Evolutionary conservation across 2,329 filamentous ascomycete species (phyloP), one percentile per base, ranked within the genome.

Genomic region (Talaromyces atroroseus): DNA sequence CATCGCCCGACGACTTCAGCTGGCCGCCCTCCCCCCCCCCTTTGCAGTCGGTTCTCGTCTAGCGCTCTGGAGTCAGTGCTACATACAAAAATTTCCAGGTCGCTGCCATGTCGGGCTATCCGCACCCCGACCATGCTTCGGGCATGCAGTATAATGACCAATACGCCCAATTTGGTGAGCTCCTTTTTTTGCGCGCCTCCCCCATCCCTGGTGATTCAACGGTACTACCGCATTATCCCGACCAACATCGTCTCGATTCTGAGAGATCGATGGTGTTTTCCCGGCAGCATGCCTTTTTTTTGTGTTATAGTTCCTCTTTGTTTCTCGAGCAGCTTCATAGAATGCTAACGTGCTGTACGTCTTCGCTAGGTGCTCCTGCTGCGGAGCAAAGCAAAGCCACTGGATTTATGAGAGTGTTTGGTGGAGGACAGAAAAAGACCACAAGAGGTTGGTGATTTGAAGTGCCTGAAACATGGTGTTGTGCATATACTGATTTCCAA

Each of bases 381-480:
- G 34, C 54, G 5, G 57, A 58, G 34, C 49, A 44, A 26, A 52
- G 23, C 20, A 58, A 52, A 56, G n/a, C 42, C 6, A 84, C 82
- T 59, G 77, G 76, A 18, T 86, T 73, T 89, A 59, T 81, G 88
- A 71, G 90, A 85, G 71, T 83, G 75, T 63, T 77, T 76, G 52
- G 87, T 76, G 52, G 87, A 20, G 65, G 90, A 56, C 47, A 40
- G 12, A 94, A 90, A 76, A 90, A 86, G 68, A 82, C 82, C 12
- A 90, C 87, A n/a, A 81, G 88, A 80, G 87, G 88, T 90, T 73
- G 66, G 71, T 61, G 40, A 18, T 49, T 32, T 32, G 11, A 34
- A 26, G 20, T 50, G 46, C 23, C 8, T 24, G 42, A n/a, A n/a
- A 34, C 21, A 38, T 24, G 26, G 18, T 45, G 26, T 46, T 40